phyloP scores from a whole-genome alignment of 176 grass and related monocot species.

The Thinopyrum elongatum region DNA sequence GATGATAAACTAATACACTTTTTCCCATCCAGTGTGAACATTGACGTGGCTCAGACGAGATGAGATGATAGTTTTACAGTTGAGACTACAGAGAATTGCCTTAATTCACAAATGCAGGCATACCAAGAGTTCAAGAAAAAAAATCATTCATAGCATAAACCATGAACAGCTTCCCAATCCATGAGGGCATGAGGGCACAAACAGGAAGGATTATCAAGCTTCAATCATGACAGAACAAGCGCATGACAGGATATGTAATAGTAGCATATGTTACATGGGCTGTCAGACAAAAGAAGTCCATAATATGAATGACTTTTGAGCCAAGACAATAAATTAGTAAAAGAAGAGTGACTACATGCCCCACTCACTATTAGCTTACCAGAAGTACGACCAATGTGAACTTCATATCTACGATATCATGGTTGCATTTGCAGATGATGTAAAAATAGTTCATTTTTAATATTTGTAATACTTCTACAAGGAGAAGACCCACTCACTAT shows the following conservation, averaged over 20 bases:
- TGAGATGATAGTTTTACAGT: neutral
- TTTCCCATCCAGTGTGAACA: neutral
- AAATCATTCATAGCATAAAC: conserved; percentile 1
- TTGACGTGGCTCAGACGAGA: conserved; percentile 1
- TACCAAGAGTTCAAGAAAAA: conserved; percentile 10
- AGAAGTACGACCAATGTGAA: neutral
- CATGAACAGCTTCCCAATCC: neutral
- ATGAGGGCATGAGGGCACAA: neutral
- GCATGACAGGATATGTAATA: neutral
- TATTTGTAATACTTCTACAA: conserved; percentile 12
- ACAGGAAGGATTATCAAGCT: neutral
- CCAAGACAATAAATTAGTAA: conserved; percentile 1
- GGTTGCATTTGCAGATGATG: conserved; percentile 18
- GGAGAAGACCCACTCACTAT: neutral
- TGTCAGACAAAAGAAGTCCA: conserved; percentile 11
- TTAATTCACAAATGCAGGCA: neutral
- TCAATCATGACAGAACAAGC: conserved; percentile 19
- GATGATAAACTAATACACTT: neutral
- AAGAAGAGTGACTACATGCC: neutral
- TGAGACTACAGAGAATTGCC: neutral
- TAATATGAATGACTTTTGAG: neutral
- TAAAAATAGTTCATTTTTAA: conserved; percentile 20
- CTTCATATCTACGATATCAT: conserved; percentile 10
- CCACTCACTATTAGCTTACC: neutral
- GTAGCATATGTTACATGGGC: neutral